Evolutionary conservation across 495 filamentous ascomycete genomes (phyloP).

Genomic region (Penicillium macrosclerotiorum): DNA sequence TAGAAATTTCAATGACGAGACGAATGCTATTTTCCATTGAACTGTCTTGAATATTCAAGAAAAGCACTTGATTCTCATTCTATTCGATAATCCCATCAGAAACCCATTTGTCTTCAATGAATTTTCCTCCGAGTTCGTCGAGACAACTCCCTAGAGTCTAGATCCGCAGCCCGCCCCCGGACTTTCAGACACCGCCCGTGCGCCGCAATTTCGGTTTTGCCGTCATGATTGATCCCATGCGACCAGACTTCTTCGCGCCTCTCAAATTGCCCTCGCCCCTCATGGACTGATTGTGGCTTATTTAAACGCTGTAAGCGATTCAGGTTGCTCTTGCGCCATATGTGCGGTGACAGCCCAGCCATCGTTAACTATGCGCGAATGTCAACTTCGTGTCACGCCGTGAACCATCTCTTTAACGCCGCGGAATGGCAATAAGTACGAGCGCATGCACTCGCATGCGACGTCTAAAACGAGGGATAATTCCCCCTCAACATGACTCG

Average conservation of each 20-base stretch:
- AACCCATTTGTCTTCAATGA: neutral
- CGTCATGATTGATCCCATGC: neutral
- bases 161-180: neutral
- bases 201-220: neutral
- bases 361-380: no score
- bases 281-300: no score
- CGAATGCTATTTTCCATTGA: neutral
- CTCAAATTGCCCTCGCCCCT: neutral
- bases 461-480: neutral
- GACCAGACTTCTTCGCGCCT: neutral
- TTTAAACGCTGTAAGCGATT: no score
- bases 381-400: neutral
- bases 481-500: neutral
- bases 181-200: neutral
- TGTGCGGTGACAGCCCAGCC: no score
- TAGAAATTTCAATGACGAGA: slow-evolving; percentile 13
- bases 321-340: no score
- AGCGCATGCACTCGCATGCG: slow-evolving; percentile 6
- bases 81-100: neutral
- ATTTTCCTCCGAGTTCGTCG: neutral
- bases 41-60: neutral
- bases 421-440: slow-evolving; percentile 13
- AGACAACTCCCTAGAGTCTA: neutral
- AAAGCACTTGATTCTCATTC: neutral
- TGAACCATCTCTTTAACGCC: neutral